Conservation (phyloP, 495 filamentous ascomycete genomes). For the Jackrogersella multiformis region DNA sequence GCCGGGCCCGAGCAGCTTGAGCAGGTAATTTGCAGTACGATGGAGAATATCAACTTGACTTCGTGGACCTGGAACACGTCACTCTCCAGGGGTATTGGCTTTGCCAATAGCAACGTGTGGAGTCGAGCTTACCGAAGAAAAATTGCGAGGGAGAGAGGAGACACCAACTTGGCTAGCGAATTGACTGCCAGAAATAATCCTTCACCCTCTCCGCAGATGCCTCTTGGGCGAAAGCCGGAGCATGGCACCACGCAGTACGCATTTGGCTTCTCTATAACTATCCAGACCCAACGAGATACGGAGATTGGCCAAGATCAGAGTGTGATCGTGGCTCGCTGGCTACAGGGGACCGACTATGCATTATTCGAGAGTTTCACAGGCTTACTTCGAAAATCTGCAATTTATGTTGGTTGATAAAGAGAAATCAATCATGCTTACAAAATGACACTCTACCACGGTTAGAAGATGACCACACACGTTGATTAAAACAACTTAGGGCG, state of each 20-base stretch:
- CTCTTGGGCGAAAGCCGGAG: constrained; percentile 29
- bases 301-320: constrained; percentile 27
- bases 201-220: neutral
- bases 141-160: constrained; percentile 55
- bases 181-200: neutral
- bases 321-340: constrained; percentile 71
- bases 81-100: constrained; percentile 48
- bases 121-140: constrained; percentile 56
- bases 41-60: constrained; percentile 68
- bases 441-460: neutral
- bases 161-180: constrained; percentile 44
- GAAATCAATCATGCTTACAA: neutral
- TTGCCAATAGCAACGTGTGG: constrained; percentile 61
- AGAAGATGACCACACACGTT: too few species aligned
- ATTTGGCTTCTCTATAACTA: constrained; percentile 58
- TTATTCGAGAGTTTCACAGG: constrained; percentile 92
- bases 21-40: constrained; percentile 59
- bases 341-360: constrained; percentile 75
- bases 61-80: constrained; percentile 54
- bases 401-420: neutral
- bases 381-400: constrained; percentile 64
- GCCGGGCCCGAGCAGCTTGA: constrained; percentile 57
- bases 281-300: constrained; percentile 10
- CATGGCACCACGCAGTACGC: constrained; percentile 18
- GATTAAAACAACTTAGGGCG: too few species aligned